These are phyloP conservation scores for Pichia cabralensis DNA, from an alignment of 805 yeast species.

Conservation along the genomic window DNA sequence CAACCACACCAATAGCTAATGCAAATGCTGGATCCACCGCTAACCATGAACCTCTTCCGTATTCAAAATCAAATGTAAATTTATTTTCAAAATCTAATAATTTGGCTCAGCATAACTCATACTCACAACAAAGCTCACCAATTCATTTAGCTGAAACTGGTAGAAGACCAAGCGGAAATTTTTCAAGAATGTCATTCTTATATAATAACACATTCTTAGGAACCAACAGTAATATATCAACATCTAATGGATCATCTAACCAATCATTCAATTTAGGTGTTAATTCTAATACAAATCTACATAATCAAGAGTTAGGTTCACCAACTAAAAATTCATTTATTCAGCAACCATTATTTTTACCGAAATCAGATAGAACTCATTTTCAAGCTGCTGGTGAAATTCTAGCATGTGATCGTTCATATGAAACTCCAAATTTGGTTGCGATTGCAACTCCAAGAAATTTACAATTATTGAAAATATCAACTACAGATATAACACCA, in stretches of 20 bases:
- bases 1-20: no score
- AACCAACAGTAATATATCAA: constrained; percentile 6
- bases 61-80: no score
- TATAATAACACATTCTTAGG: constrained; percentile 29
- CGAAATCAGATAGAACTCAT: constrained; percentile 17
- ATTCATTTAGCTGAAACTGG: constrained; percentile 15
- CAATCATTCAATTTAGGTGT: no score
- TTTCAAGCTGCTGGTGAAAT: constrained; percentile 28
- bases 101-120: neutral
- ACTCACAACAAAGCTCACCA: constrained; percentile 11
- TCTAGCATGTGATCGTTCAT: constrained; percentile 24
- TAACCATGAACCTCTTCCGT: no score
- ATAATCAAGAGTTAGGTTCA: no score
- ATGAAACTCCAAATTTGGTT: constrained; percentile 25
- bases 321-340: no score
- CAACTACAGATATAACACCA: constrained; percentile 22
- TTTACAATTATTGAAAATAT: constrained; percentile 29
- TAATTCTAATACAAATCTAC: no score
- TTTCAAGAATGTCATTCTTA: constrained; percentile 51
- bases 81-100: no score
- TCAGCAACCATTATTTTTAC: constrained; percentile 1
- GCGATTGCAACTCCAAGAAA: constrained; percentile 35
- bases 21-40: no score
- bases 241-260: constrained; percentile 7
- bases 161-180: constrained; percentile 23